phyloP scores from a whole-genome alignment of 1,284 basidiomycete species.

The Papiliotrema fonsecae region DNA sequence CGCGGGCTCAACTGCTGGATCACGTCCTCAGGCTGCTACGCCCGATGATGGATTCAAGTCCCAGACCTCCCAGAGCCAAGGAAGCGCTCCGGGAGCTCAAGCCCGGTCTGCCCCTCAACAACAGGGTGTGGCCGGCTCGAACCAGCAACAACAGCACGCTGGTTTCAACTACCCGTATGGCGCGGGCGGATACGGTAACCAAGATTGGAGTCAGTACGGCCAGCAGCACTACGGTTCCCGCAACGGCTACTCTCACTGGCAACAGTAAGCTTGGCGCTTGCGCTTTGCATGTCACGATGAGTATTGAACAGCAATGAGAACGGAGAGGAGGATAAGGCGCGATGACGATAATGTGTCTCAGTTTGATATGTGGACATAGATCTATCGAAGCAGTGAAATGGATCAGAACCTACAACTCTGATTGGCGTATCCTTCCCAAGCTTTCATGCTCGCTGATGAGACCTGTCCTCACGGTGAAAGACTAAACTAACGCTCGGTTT shows the following conservation, averaged over 20 bases:
- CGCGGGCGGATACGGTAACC: conserved; percentile 26
- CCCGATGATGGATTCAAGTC: conserved; percentile 44
- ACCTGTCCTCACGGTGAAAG: too few species aligned
- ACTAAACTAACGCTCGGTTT: too few species aligned
- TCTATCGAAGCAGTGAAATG: background rate
- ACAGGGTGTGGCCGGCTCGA: background rate
- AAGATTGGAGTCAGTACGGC: conserved; percentile 30
- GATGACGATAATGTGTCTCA: background rate
- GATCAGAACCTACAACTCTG: too few species aligned
- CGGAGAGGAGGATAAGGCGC: background rate
- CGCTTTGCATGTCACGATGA: background rate
- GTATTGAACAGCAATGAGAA: background rate
- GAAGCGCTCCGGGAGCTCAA: background rate
- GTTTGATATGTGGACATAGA: background rate
- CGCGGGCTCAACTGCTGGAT: conserved; percentile 10
- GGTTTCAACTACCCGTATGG: conserved; percentile 17
- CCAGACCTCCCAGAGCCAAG: conserved; percentile 8
- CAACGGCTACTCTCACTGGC: conserved; percentile 33
- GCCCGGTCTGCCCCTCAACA: conserved; percentile 6
- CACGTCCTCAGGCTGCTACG: conserved; percentile 30
- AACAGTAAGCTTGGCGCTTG: conserved; percentile 15
- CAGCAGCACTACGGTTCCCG: conserved; percentile 21
- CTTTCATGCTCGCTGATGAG: background rate
- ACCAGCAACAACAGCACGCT: conserved; percentile 5
- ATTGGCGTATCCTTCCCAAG: too few species aligned